A percentile compares a stretch with the other conserved stretches of the same genome.
These are phyloP conservation scores for Smallanthus sonchifolius DNA, from an alignment of 129 eudicot genomes.

Conservation along the genomic window DNA sequence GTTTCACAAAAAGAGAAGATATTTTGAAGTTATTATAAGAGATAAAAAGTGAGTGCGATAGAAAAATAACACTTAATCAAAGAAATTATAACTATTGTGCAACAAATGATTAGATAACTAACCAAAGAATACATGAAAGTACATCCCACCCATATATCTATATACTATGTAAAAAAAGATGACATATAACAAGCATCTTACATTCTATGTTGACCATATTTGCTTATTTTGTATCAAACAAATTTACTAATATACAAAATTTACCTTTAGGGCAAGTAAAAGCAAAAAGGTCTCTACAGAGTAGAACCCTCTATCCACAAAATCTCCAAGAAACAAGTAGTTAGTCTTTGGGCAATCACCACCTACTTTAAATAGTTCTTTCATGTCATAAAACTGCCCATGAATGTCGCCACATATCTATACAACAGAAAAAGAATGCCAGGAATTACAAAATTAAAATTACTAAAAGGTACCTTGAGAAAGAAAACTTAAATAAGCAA, in stretches of 20 bases:
- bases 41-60: background rate
- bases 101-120: background rate
- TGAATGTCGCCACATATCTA: slow-evolving; percentile 99
- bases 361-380: slow-evolving; percentile 97
- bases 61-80: background rate
- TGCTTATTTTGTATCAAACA: background rate
- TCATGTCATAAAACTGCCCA: slow-evolving; percentile 98
- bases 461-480: background rate
- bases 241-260: background rate
- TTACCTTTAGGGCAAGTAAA: slow-evolving; percentile 93
- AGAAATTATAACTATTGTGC: background rate
- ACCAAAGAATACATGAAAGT: background rate
- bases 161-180: background rate
- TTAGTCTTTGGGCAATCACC: slow-evolving; percentile 99
- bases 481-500: background rate
- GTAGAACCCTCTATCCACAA: slow-evolving; percentile 97
- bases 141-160: background rate
- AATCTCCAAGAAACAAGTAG: slow-evolving; percentile 99
- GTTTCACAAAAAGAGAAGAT: background rate
- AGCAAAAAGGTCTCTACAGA: slow-evolving; percentile 98
- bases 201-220: background rate
- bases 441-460: background rate
- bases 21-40: slow-evolving; percentile 3
- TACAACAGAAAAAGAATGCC: slow-evolving; percentile 16
- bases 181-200: background rate